Evolutionary conservation across 1,284 basidiomycete species (phyloP), one percentile per base, ranked within the genome.

Genomic region (Apiotrichum laibachii): DNA sequence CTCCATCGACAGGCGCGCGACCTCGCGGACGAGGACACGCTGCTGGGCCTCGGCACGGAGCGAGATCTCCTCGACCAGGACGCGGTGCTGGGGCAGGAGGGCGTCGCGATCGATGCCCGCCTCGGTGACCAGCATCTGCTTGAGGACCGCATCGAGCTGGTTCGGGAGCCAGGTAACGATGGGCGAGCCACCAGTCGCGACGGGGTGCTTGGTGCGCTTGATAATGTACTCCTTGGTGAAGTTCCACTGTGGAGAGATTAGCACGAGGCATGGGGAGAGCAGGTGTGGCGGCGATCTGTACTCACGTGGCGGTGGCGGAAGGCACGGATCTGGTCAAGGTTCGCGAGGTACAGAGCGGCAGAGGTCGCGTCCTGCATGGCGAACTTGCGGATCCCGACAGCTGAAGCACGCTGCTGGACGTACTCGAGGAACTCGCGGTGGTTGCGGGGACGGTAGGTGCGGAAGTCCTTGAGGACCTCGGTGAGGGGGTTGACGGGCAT

Each of bases 301-400:
- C 60, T 58, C 53, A 62, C 56, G 56, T 59, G 62, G 37, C 62
- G 55, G 62, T 63, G 59, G 18, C 62, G 55, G 58, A 63, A 63
- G 47, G 59, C 58, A 34, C 62, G 62, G 43, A 63, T 63, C 62
- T 63, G 62, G 62, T 63, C 62, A 33, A 63, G 49, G 53, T 60
- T 60, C 46, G 62, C 62, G 31, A 63, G 58, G 53, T 63, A 63
- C 19, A 45, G 39, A 0, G 62, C 62, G 15, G 62, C 62, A 12
- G 35, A 47, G 56, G 22, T 63, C 22, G 62, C 40, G 56, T 63
- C 47, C 42, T 51, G 22, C 21, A 60, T 49, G 18, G 62, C 62
- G 40, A 53, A 63, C n/a, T 60, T 46, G 56, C 62, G 58, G 18
- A 63, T 5, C 2, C 59, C 62, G 42, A 58, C 53, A n/a, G 62